phyloP scores from a whole-genome alignment of 495 filamentous ascomycete genomes.

The Letharia columbiana region DNA sequence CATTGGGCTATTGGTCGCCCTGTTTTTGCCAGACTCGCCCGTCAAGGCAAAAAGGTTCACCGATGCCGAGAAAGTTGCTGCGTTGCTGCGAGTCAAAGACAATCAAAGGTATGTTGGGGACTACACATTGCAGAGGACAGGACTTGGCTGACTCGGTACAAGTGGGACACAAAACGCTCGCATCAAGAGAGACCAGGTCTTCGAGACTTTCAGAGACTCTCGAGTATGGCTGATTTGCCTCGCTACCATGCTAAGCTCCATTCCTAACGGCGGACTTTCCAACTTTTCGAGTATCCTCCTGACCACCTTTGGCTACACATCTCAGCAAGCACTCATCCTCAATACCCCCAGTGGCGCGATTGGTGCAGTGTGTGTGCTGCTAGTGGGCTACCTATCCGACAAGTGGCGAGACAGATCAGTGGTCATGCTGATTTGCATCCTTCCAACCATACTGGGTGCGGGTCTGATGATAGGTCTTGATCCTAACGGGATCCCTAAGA shows the following conservation, averaged over 20 bases:
- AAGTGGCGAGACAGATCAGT: constrained; percentile 28
- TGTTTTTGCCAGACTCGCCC: constrained; percentile 42
- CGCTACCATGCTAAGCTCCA: constrained; percentile 39
- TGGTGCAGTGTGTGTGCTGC: constrained; percentile 26
- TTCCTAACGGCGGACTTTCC: constrained; percentile 44
- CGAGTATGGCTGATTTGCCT: constrained; percentile 37
- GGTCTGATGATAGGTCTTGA: constrained; percentile 35
- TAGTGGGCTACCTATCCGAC: constrained; percentile 29
- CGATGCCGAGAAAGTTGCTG: constrained; percentile 42
- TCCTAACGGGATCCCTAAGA: constrained; percentile 28
- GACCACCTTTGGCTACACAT: constrained; percentile 35
- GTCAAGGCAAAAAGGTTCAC: constrained; percentile 43
- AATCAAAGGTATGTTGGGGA: constrained; percentile 33
- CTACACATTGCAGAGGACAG: not conserved
- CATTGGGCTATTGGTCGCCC: constrained; percentile 41
- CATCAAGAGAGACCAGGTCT: constrained; percentile 31
- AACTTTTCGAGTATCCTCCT: constrained; percentile 44
- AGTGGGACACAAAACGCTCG: constrained; percentile 31
- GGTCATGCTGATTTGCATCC: constrained; percentile 29
- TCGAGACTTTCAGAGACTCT: constrained; percentile 36
- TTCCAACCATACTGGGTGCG: constrained; percentile 31
- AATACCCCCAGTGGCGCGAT: constrained; percentile 28
- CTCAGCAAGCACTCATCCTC: constrained; percentile 28
- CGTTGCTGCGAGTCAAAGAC: constrained; percentile 40
- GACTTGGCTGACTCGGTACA: not conserved